phyloP scores from a whole-genome alignment of 345 rosid genomes.

The Pugionium dolabratum region DNA sequence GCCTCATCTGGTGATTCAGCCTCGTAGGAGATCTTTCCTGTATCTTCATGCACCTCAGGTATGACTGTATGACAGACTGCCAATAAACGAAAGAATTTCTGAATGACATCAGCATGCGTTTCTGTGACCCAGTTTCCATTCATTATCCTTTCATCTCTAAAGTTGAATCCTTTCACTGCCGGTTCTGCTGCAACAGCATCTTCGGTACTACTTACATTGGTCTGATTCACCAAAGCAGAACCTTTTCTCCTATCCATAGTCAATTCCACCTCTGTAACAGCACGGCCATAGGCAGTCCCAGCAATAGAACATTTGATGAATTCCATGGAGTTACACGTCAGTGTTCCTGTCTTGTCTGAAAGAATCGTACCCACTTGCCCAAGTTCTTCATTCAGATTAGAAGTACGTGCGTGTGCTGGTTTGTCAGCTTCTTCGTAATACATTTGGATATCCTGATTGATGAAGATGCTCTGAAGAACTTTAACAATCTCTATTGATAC shows the following conservation, averaged over 20 bases:
- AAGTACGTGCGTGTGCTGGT: constrained; percentile 91
- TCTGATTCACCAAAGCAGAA: constrained; percentile 44
- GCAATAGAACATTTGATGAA: constrained; percentile 91
- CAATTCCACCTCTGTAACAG: constrained; percentile 83
- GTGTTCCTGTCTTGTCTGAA: constrained; percentile 95
- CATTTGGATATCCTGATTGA: constrained; percentile 84
- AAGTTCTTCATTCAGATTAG: constrained; percentile 95
- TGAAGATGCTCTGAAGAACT: constrained; percentile 85
- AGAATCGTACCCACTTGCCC: constrained; percentile 93
- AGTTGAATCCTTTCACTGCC: constrained; percentile 77
- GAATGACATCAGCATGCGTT: constrained; percentile 60
- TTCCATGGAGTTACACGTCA: constrained; percentile 99
- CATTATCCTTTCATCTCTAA: constrained; percentile 80
- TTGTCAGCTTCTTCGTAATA: constrained; percentile 81
- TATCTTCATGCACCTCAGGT: constrained; percentile 82
- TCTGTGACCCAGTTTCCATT: constrained; percentile 76
- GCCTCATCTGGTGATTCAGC: constrained; percentile 99
- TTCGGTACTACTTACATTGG: constrained; percentile 37
- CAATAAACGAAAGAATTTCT: constrained; percentile 66
- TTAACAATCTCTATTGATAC: constrained; percentile 90
- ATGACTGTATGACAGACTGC: constrained; percentile 94
- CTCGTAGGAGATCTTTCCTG: constrained; percentile 73
- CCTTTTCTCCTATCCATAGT: constrained; percentile 60
- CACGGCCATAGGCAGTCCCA: constrained; percentile 81
- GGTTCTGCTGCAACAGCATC: constrained; percentile 40